Conservation (phyloP, 78 protist genomes). For the Isochrysis galbana region DNA sequence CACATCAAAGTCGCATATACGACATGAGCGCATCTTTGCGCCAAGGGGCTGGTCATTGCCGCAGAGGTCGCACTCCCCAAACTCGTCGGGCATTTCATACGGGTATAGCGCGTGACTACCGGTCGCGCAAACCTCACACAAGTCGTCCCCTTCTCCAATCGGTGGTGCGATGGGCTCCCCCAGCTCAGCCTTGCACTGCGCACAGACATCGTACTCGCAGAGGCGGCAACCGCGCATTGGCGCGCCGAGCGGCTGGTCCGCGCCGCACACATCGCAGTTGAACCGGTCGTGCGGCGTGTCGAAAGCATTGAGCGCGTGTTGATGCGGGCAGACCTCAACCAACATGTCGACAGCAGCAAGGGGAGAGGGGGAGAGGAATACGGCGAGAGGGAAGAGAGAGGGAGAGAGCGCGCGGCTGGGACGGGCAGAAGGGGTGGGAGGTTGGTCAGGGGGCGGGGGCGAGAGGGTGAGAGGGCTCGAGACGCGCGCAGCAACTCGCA, state of each 20-base stretch:
- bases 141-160: not conserved
- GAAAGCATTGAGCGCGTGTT: not conserved
- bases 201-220: not conserved
- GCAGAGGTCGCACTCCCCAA: not conserved
- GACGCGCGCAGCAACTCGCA: no score
- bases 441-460: no score
- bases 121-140: not conserved
- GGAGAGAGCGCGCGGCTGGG: no score
- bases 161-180: not conserved
- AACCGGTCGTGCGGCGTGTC: not conserved
- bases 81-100: not conserved
- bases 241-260: not conserved
- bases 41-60: not conserved
- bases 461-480: no score
- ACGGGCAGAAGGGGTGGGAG: no score
- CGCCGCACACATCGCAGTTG: not conserved
- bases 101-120: not conserved
- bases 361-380: no score
- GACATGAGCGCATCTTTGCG: not conserved
- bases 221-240: not conserved
- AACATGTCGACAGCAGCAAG: no score
- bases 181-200: not conserved
- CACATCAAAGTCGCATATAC: not conserved
- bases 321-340: not conserved
- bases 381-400: no score